Conservation (phyloP, 768 basidiomycete genomes). For the Russula ochroleuca region DNA sequence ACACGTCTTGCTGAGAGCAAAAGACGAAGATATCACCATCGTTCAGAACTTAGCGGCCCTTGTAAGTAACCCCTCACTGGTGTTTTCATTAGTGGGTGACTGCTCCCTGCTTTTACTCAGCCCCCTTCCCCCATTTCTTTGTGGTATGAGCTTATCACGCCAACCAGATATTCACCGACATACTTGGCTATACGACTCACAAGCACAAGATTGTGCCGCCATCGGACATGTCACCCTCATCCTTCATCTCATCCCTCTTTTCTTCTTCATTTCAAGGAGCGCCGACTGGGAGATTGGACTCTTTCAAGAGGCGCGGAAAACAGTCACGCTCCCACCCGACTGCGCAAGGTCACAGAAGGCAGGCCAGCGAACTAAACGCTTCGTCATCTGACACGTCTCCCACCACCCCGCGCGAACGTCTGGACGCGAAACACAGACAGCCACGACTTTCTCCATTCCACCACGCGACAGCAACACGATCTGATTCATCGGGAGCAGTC, state of each 20-base stretch:
- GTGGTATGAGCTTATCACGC: conserved; percentile 1
- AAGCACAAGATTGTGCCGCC: conserved; percentile 47
- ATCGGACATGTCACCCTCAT: conserved; percentile 28
- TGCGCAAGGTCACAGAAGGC: conserved; percentile 3
- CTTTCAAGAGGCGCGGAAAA: conserved; percentile 15
- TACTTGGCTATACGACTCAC: conserved; percentile 58
- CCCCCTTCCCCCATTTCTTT: background rate
- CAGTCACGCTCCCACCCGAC: conserved; percentile 9
- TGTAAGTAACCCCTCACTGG: conserved; percentile 41
- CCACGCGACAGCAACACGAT: conserved; percentile 37
- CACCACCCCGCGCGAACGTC: conserved; percentile 7
- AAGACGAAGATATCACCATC: conserved; percentile 58
- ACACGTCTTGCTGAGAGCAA: conserved; percentile 60
- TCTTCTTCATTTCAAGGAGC: conserved; percentile 31
- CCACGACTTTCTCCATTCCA: conserved; percentile 28
- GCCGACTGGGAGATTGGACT: conserved; percentile 23
- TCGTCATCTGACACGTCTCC: conserved; percentile 9
- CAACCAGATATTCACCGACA: conserved; percentile 50
- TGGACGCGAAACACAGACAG: conserved; percentile 1
- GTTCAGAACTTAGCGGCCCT: conserved; percentile 55
- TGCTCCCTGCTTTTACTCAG: background rate
- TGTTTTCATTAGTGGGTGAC: background rate
- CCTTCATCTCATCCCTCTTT: conserved; percentile 41
- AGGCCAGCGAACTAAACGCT: conserved; percentile 6
- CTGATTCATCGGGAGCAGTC: conserved; percentile 14